Conservation (phyloP, 1,284 basidiomycete genomes). For the Irpex sp. region DNA sequence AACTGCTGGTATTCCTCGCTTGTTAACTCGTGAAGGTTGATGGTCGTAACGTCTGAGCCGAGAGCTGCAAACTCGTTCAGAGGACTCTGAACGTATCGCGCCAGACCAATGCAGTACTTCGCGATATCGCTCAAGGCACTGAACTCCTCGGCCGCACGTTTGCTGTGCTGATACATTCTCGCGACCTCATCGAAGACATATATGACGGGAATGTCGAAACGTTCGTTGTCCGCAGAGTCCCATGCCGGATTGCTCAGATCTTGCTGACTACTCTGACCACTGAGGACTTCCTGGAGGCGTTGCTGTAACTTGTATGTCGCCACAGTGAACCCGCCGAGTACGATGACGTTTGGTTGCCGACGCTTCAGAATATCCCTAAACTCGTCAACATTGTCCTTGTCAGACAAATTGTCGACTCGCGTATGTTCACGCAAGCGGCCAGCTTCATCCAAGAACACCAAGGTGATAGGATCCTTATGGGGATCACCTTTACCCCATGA, state of each 20-base stretch:
- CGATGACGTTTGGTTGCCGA: conserved; percentile 85
- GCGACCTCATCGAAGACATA: conserved; percentile 93
- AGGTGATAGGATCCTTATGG: conserved; percentile 82
- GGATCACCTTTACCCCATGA: conserved; percentile 96
- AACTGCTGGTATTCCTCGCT: conserved; percentile 86
- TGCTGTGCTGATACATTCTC: conserved; percentile 90
- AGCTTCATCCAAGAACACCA: conserved; percentile 84
- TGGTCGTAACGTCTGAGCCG: conserved; percentile 76
- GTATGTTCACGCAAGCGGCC: conserved; percentile 88
- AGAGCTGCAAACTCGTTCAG: conserved; percentile 91
- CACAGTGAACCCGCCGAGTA: conserved; percentile 85
- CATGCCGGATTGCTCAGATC: conserved; percentile 16
- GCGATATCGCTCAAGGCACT: conserved; percentile 75
- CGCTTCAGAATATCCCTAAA: conserved; percentile 82
- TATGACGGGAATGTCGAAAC: conserved; percentile 67
- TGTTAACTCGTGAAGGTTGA: conserved; percentile 61
- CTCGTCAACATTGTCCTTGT: conserved; percentile 62
- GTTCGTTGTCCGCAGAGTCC: conserved; percentile 18
- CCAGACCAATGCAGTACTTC: conserved; percentile 95
- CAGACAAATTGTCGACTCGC: conserved; percentile 85
- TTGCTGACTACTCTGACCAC: not conserved
- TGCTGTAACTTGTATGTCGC: conserved; percentile 74
- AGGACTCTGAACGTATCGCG: conserved; percentile 92
- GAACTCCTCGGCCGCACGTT: conserved; percentile 85
- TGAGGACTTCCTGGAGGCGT: conserved; percentile 50